Percentiles rank a stretch among this genome's conserved stretches.
Conservation (phyloP, 2,329 filamentous ascomycete genomes). For the Magnaporthiopsis poae region DNA sequence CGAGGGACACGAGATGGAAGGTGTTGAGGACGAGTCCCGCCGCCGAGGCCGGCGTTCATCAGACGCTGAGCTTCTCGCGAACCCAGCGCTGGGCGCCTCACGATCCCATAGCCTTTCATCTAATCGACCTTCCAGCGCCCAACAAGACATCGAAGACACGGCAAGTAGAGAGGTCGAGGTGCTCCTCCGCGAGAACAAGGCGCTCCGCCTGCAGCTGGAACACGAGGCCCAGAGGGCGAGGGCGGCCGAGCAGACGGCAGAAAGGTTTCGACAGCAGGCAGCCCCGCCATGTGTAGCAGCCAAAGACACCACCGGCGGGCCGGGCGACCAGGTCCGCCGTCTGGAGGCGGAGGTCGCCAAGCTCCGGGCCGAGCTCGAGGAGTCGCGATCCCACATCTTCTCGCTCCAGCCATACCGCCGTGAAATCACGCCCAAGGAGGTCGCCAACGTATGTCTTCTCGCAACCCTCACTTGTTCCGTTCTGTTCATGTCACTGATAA, state of each 20-base stretch:
- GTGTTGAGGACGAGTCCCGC: not conserved
- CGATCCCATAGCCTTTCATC: not conserved
- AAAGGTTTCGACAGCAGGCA: not conserved
- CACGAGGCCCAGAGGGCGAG: slow-evolving; percentile 14
- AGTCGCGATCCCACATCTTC: slow-evolving; percentile 30
- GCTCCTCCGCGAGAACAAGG: slow-evolving; percentile 9
- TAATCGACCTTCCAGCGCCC: not conserved
- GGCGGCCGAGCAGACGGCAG: slow-evolving; percentile 13
- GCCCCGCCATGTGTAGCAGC: too few relatives aligned
- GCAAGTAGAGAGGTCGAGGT: not conserved
- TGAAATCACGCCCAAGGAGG: slow-evolving; percentile 27
- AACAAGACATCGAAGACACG: not conserved
- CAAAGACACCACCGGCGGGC: not conserved
- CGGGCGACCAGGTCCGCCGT: slow-evolving; percentile 2
- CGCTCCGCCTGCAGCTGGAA: slow-evolving; percentile 2
- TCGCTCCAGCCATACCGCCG: slow-evolving; percentile 30
- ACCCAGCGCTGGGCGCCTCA: not conserved
- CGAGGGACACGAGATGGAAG: not conserved
- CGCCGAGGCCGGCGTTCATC: not conserved
- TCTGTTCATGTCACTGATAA: not conserved
- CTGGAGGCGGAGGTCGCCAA: slow-evolving; percentile 15
- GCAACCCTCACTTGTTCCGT: too few relatives aligned
- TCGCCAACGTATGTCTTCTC: slow-evolving; percentile 22
- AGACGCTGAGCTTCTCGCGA: too few relatives aligned
- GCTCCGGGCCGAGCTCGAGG: slow-evolving; percentile 23